These are phyloP conservation scores for Fusarium proliferatum DNA, from an alignment of 2,329 filamentous ascomycete species.

Conservation along the genomic window DNA sequence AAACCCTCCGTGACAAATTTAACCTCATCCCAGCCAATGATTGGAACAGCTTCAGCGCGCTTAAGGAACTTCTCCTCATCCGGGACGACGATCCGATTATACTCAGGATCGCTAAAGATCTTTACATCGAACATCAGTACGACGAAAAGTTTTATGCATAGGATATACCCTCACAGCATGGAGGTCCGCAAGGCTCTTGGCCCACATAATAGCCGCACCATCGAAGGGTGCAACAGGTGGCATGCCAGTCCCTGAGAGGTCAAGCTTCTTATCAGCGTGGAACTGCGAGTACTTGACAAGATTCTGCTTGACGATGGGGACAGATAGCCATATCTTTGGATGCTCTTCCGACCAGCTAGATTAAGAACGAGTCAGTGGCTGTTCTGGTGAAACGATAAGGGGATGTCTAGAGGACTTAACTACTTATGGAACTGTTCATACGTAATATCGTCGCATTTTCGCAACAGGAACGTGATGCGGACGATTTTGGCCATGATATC, in stretches of 20 bases:
- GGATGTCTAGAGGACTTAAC: background rate
- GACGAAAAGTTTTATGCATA: rapidly evolving
- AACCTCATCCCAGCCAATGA: background rate
- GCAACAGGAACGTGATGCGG: background rate
- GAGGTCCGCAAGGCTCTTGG: background rate
- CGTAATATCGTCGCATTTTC: background rate
- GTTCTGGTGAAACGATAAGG: background rate
- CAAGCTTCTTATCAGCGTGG: background rate
- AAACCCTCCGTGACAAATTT: background rate
- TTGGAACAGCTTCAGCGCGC: rapidly evolving
- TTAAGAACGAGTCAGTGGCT: background rate
- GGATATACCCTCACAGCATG: background rate
- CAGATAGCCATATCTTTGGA: background rate
- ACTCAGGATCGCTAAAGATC: background rate
- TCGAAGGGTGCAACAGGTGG: background rate
- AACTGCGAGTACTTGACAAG: background rate
- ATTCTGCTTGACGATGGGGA: background rate
- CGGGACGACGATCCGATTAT: background rate
- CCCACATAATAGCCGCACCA: background rate
- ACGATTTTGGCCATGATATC: background rate
- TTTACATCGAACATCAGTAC: rapidly evolving
- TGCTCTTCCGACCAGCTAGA: background rate
- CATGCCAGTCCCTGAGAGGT: background rate
- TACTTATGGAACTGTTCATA: background rate
- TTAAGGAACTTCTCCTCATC: background rate